Evolutionary conservation across 192 early-diverging fungal species (phyloP), one percentile per base, ranked within the genome.

Genomic region (Backusella luteola): DNA sequence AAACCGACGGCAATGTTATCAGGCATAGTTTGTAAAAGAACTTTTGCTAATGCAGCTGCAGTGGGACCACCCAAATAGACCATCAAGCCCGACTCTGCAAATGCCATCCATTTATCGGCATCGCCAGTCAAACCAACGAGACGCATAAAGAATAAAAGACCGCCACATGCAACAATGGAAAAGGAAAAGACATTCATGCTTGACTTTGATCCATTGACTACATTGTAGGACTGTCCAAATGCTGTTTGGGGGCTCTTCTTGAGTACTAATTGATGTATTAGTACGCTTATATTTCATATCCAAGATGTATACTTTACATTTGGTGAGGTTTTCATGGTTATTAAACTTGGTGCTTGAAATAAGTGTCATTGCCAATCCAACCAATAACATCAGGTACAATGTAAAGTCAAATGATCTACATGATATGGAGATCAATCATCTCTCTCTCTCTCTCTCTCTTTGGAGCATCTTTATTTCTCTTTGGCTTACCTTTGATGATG

Each of bases 21-120:
- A 3, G 89, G 89, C 1, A 85, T 84, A 6, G 87, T 90, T 71
- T 90, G 89, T 41, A 90, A 69, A 21, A 90, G 56, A 1, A 90
- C 70, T 69, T 88, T 88, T 11, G 84, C 84, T 41, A 88, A 73
- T 3, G 83, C 84, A 34, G 74, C 84, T 19, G 86, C 79, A 35
- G 86, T 71, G 5, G 89, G 85, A 0, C 75, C 78, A 32, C 83
- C 89, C 39, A 88, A 71, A 12, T 76, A 84, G 53, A 88, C 82
- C 85, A 90, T 88, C 19, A 84, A 49, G 0, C 81, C 44, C 2
- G 87, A 83, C 69, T 87, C 84, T 14, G 34, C 72, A 17, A 88
- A 83, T 6, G 89, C 86, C 9, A 87, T 46, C 11, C 86, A 11
- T 26, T 87, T 87, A 68, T 90, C 89, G 53, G 75, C 73, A 41